Percentiles rank a stretch among this genome's conserved stretches.
Conservation (phyloP, 2,329 filamentous ascomycete genomes). For the Penicillium sp. region DNA sequence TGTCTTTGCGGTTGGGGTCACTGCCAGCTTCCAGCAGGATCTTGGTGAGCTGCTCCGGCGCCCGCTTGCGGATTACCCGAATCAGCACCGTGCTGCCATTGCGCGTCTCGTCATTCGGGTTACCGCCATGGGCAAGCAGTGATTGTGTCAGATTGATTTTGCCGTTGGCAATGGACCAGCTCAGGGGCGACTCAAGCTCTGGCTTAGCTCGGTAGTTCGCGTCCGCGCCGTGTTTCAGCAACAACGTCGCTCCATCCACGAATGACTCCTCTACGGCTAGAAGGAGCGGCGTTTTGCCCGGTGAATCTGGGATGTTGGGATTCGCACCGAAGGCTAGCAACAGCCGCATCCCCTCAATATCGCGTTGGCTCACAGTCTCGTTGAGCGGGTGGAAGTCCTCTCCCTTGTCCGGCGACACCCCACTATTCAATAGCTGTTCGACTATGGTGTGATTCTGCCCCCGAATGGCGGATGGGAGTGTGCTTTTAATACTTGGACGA, state of each 20-base stretch:
- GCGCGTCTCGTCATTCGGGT: conserved; percentile 53
- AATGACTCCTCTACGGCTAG: conserved; percentile 54
- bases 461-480: conserved; percentile 56
- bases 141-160: conserved; percentile 59
- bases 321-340: conserved; percentile 58
- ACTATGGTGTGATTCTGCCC: conserved; percentile 56
- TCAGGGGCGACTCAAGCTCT: conserved; percentile 56
- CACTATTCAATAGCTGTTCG: conserved; percentile 58
- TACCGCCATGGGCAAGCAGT: conserved; percentile 60
- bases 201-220: conserved; percentile 53
- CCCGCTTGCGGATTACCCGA: conserved; percentile 58
- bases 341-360: conserved; percentile 55
- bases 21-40: conserved; percentile 60
- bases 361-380: conserved; percentile 53
- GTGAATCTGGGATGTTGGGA: conserved; percentile 52
- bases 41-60: conserved; percentile 55
- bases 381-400: conserved; percentile 51
- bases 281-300: conserved; percentile 53
- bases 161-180: conserved; percentile 51
- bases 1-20: conserved; percentile 59
- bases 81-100: conserved; percentile 62
- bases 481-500: conserved; percentile 14
- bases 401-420: conserved; percentile 53
- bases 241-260: conserved; percentile 55
- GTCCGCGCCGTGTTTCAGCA: conserved; percentile 64